phyloP scores from a whole-genome alignment of 2,329 filamentous ascomycete genomes.

The Exophiala sideris region DNA sequence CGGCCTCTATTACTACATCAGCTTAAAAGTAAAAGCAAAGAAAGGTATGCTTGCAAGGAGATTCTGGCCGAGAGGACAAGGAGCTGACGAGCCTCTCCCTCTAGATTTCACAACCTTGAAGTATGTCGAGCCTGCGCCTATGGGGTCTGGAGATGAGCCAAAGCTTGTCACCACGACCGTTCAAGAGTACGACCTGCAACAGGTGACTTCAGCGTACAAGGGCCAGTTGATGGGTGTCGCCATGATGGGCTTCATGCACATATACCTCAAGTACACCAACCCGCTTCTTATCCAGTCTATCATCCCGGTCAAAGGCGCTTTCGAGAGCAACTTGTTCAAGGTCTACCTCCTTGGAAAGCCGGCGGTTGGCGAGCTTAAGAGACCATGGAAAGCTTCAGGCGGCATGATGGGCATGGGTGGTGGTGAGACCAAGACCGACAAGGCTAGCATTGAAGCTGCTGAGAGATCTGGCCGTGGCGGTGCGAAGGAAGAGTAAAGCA shows the following conservation, averaged over 20 bases:
- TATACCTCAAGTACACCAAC: slow-evolving; percentile 99
- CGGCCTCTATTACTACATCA: slow-evolving; percentile 78
- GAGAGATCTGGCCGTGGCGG: slow-evolving; percentile 50
- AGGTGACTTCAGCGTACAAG: slow-evolving; percentile 82
- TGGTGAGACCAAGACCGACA: slow-evolving; percentile 79
- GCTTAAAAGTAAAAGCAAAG: slow-evolving; percentile 86
- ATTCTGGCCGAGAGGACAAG: neutral
- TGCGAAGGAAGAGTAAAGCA: slow-evolving; percentile 48
- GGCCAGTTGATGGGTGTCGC: slow-evolving; percentile 90
- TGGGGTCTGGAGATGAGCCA: slow-evolving; percentile 90
- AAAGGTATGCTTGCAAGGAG: slow-evolving; percentile 64
- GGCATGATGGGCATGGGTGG: slow-evolving; percentile 75
- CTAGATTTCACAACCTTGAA: slow-evolving; percentile 94
- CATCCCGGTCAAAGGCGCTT: slow-evolving; percentile 90
- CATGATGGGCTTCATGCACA: slow-evolving; percentile 98
- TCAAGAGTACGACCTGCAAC: slow-evolving; percentile 86
- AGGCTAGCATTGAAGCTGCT: slow-evolving; percentile 63
- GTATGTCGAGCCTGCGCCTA: slow-evolving; percentile 92
- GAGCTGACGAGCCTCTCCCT: neutral
- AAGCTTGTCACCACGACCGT: slow-evolving; percentile 96
- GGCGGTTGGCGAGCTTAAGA: slow-evolving; percentile 84
- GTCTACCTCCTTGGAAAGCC: slow-evolving; percentile 87
- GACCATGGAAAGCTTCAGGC: slow-evolving; percentile 84
- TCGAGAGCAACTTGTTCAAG: slow-evolving; percentile 95
- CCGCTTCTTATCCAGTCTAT: slow-evolving; percentile 97